These are phyloP conservation scores for Thuidium tamariscinum DNA, from an alignment of 225 moss, liverwort and hornwort genomes.

Conservation along the genomic window DNA sequence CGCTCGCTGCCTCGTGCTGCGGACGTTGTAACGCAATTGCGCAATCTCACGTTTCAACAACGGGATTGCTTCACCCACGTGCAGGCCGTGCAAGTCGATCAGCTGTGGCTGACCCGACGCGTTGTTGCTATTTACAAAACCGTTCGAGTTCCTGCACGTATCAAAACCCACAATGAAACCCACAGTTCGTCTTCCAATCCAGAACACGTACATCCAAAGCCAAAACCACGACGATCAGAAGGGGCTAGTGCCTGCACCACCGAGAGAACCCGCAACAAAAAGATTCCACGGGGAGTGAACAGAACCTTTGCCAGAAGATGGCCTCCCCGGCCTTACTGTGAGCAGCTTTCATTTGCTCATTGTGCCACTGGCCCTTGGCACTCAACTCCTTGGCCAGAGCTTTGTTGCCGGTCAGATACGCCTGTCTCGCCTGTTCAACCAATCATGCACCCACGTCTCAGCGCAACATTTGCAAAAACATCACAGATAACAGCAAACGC, in stretches of 20 bases:
- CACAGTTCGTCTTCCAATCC: neutral
- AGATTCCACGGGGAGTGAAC: neutral
- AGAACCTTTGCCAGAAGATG: slow-evolving; percentile 53
- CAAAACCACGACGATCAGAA: neutral
- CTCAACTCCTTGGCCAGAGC: slow-evolving; percentile 57
- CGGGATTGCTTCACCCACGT: slow-evolving; percentile 54
- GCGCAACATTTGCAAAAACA: neutral
- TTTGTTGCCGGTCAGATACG: slow-evolving; percentile 54
- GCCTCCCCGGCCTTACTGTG: slow-evolving; percentile 59
- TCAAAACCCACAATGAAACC: neutral
- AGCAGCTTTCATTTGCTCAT: slow-evolving; percentile 59
- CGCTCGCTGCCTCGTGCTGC: slow-evolving; percentile 29
- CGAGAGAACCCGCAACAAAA: neutral
- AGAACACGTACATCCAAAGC: too few relatives aligned
- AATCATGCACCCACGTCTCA: neutral
- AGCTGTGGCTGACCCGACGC: slow-evolving; percentile 31
- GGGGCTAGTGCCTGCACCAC: neutral
- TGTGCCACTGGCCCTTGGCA: slow-evolving; percentile 59
- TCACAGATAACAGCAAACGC: neutral
- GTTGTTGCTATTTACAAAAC: slow-evolving; percentile 18
- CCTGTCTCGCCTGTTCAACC: slow-evolving; percentile 42
- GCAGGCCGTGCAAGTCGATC: slow-evolving; percentile 51
- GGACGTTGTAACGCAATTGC: slow-evolving; percentile 16
- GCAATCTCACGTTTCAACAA: slow-evolving; percentile 54
- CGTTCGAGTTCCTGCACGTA: slow-evolving; percentile 36